Evolutionary conservation across 805 yeast species (phyloP).

Genomic region (Monosporozyma aerobia): DNA sequence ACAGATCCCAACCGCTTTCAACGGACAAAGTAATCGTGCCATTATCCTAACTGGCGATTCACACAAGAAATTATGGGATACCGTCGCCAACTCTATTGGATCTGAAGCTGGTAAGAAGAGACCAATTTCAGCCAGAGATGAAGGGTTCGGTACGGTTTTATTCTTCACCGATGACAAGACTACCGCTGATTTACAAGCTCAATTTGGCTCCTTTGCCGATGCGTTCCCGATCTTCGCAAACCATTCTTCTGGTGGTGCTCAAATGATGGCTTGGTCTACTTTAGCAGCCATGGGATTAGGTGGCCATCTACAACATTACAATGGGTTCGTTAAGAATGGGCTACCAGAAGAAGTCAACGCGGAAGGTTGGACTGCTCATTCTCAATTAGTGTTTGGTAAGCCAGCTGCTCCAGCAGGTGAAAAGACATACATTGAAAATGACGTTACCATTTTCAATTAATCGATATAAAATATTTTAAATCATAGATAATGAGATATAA

Average conservation of each 20-base stretch:
- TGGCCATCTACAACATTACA: slow-evolving; percentile 46
- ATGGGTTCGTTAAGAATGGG: slow-evolving; percentile 35
- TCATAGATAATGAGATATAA: not conserved
- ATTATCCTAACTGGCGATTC: slow-evolving; percentile 37
- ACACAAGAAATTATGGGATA: slow-evolving; percentile 39
- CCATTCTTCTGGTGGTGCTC: slow-evolving; percentile 41
- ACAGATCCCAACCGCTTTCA: slow-evolving; percentile 42
- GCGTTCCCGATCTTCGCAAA: slow-evolving; percentile 41
- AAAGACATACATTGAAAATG: slow-evolving; percentile 36
- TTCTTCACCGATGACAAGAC: slow-evolving; percentile 39
- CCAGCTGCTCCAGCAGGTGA: slow-evolving; percentile 32
- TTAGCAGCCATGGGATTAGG: slow-evolving; percentile 38
- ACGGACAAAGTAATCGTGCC: slow-evolving; percentile 42
- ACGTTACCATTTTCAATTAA: slow-evolving; percentile 31
- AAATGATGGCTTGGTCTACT: slow-evolving; percentile 42
- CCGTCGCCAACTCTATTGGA: slow-evolving; percentile 32
- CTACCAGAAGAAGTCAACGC: slow-evolving; percentile 32
- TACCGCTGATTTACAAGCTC: slow-evolving; percentile 33
- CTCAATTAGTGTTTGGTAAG: slow-evolving; percentile 44
- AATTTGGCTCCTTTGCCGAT: slow-evolving; percentile 35
- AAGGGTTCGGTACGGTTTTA: slow-evolving; percentile 41
- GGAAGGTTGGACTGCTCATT: slow-evolving; percentile 36
- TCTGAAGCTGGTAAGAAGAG: slow-evolving; percentile 33
- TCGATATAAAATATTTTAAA: not conserved
- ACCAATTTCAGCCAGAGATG: slow-evolving; percentile 36